phyloP scores from a whole-genome alignment of 257 asterid genomes.

The Solanum okadae region DNA sequence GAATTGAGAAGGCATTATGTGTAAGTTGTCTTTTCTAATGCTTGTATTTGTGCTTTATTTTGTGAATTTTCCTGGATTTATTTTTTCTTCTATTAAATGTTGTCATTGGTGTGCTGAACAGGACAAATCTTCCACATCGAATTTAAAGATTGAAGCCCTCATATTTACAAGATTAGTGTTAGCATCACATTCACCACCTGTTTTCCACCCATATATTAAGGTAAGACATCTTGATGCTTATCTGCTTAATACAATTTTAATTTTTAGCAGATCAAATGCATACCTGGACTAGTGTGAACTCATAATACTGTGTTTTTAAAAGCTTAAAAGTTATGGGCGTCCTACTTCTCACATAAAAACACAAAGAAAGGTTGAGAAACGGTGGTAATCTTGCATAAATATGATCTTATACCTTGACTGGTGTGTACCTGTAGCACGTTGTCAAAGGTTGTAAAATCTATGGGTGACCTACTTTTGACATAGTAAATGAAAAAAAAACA shows the following conservation, averaged over 20 bases:
- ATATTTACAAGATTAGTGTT: slow-evolving; percentile 89
- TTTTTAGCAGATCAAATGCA: background rate
- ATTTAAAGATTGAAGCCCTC: slow-evolving; percentile 95
- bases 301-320: background rate
- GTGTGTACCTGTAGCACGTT: background rate
- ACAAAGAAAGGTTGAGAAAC: background rate
- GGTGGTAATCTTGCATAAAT: background rate
- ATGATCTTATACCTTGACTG: background rate
- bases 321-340: background rate
- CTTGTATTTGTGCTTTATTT: background rate
- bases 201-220: slow-evolving; percentile 93
- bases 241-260: background rate
- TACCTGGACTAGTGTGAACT: background rate
- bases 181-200: slow-evolving; percentile 80
- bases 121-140: slow-evolving; percentile 98
- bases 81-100: slow-evolving; percentile 1
- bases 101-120: slow-evolving; percentile 22
- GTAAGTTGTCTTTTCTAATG: slow-evolving; percentile 36
- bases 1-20: slow-evolving; percentile 89
- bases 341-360: background rate
- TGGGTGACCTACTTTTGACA: background rate
- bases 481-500: background rate
- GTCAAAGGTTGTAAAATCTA: background rate
- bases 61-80: background rate
- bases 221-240: slow-evolving; percentile 23